Base-by-base conservation (phyloP, 345 rosid species). In the Ceriops decandra region DNA sequence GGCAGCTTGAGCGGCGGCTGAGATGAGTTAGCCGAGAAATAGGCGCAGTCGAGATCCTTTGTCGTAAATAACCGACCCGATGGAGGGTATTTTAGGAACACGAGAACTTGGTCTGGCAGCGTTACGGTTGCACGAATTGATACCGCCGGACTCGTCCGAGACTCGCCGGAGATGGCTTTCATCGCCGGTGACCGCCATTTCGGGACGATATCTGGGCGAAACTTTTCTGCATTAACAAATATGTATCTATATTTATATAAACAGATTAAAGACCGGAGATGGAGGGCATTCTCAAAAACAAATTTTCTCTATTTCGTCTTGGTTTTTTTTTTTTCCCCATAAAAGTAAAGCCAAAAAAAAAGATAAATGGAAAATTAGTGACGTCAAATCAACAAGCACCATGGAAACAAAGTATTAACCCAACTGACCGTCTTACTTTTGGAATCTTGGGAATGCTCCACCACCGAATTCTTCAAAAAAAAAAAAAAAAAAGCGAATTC, bases 41-140 rank as follows among this genome's bases (percentile, higher is more conserved):
- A 90, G 46, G 85, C 77, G 70, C 98, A 92, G 31, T 26, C 36
- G 13, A 92, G 66, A 57, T 87, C 86, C 31, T 88, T 88, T 74
- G 74, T 81, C 5, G 86, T 75, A 57, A 81, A 79, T 64, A 85
- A 72, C 20, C 74, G 83, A 67, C 76, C 70, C 21, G 80, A 67
- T 0, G 73, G 67, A 72, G 81, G 88, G 79, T 80, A 83, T n/a
- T 72, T 76, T 35, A 87, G 84, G 84, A 85, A 88, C 56, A 90
- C 1, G 16, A 90, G 64, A 1, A 79, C 85, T 76, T 90, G 88
- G 68, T 90, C 95, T 0, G 92, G 92, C 16, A 88, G 75, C 57
- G 71, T 28, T 71, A 88, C 90, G 19, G 82, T 79, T 72, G 82
- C 98, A 9, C 84, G 80, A 26, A 85, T 60, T 3, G 74, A 68